Conservation (phyloP, 2,329 filamentous ascomycete genomes). For the Paramyrothecium sp. region DNA sequence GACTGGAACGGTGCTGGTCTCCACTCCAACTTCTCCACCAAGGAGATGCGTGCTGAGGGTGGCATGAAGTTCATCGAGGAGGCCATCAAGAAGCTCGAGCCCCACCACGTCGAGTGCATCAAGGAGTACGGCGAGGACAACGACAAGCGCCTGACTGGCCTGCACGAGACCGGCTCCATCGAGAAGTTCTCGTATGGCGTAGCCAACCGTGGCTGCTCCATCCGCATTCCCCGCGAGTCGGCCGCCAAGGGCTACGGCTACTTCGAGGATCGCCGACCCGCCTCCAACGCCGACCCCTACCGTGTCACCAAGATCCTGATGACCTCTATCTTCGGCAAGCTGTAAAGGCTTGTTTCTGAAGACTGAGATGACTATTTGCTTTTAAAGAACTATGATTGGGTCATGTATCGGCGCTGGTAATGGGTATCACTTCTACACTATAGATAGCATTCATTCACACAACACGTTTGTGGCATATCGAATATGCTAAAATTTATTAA, state of each 20-base stretch:
- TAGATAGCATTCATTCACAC: conserved; percentile 1
- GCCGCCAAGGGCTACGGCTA: conserved; percentile 91
- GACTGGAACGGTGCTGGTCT: conserved; percentile 94
- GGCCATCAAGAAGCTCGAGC: conserved; percentile 79
- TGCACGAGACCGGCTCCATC: conserved; percentile 91
- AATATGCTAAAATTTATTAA: neutral
- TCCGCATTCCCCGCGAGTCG: conserved; percentile 84
- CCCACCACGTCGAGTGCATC: conserved; percentile 80
- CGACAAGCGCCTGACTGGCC: conserved; percentile 87
- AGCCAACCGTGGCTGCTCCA: conserved; percentile 91
- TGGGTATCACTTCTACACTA: neutral
- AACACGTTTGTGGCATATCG: neutral
- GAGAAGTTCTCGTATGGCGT: conserved; percentile 93
- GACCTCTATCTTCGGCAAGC: conserved; percentile 57
- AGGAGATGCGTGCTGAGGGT: conserved; percentile 83
- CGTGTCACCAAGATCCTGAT: conserved; percentile 78
- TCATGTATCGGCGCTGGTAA: conserved; percentile 1
- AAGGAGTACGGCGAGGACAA: conserved; percentile 95
- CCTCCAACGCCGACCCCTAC: conserved; percentile 86
- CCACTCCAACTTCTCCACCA: conserved; percentile 90
- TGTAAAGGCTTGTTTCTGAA: conserved; percentile 13
- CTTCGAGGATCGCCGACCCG: conserved; percentile 83
- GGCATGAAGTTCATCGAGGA: conserved; percentile 95
- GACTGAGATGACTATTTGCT: neutral
- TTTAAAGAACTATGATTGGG: neutral